Conservation (phyloP, 2,329 filamentous ascomycete genomes). For the Akanthomyces uredinophilus region DNA sequence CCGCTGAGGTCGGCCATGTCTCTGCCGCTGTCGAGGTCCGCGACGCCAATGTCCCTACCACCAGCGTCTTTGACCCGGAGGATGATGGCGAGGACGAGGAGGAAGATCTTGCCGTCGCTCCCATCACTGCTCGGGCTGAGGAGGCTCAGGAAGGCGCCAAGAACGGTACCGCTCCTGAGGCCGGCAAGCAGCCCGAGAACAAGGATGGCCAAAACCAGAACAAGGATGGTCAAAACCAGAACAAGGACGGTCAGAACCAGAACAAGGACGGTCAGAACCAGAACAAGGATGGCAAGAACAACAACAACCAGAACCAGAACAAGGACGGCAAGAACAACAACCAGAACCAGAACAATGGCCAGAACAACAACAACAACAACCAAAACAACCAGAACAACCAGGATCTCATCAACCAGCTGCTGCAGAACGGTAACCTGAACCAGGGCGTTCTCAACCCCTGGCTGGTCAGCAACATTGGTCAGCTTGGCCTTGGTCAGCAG, state of each 20-base stretch:
- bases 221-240: not conserved
- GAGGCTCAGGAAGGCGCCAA: not conserved
- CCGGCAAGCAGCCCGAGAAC: not conserved
- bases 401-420: constrained; percentile 15
- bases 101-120: constrained; percentile 3
- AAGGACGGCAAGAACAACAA: constrained; percentile 9
- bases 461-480: constrained; percentile 23
- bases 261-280: not conserved
- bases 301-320: constrained; percentile 8
- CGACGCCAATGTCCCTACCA: not conserved
- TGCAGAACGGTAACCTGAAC: constrained; percentile 17
- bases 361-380: constrained; percentile 16
- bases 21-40: constrained; percentile 6
- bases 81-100: constrained; percentile 10
- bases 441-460: constrained; percentile 17
- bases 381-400: constrained; percentile 22
- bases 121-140: not conserved
- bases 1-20: constrained; percentile 5
- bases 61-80: not conserved
- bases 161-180: constrained; percentile 5
- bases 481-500: constrained; percentile 25
- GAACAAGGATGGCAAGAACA: not conserved
- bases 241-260: not conserved
- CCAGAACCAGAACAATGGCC: constrained; percentile 12
- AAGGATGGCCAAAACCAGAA: not conserved